Conservation (phyloP, 495 filamentous ascomycete species). For the Thozetella sp. region DNA sequence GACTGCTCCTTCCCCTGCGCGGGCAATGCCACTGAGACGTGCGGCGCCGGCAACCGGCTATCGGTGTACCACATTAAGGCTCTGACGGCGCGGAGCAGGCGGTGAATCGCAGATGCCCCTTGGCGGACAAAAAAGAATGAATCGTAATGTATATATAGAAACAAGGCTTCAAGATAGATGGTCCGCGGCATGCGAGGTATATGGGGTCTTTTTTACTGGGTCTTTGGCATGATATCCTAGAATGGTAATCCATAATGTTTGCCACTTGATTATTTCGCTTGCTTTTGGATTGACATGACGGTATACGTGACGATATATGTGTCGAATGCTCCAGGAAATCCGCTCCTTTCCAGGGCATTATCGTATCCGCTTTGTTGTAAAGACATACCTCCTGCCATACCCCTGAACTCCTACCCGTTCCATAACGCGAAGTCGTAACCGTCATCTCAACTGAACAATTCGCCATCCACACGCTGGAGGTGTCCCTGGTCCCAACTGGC, state of each 20-base stretch:
- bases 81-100: too few species aligned
- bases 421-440: too few species aligned
- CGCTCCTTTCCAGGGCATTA: too few species aligned
- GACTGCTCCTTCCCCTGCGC: constrained; percentile 30
- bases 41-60: constrained; percentile 48
- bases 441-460: too few species aligned
- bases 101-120: too few species aligned
- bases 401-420: too few species aligned
- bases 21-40: constrained; percentile 30
- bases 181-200: not conserved
- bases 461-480: not conserved
- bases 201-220: not conserved
- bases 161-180: not conserved
- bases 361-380: too few species aligned
- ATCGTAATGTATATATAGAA: too few species aligned
- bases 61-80: too few species aligned
- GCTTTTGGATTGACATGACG: not conserved
- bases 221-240: not conserved
- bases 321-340: not conserved
- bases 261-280: not conserved
- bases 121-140: too few species aligned
- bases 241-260: not conserved
- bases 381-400: too few species aligned
- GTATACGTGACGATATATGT: not conserved
- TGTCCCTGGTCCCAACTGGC: not conserved